A percentile compares a stretch with the other conserved stretches of the same genome.
These are phyloP conservation scores for Vigna mungo DNA, from an alignment of 306 rosid species.

Conservation along the genomic window DNA sequence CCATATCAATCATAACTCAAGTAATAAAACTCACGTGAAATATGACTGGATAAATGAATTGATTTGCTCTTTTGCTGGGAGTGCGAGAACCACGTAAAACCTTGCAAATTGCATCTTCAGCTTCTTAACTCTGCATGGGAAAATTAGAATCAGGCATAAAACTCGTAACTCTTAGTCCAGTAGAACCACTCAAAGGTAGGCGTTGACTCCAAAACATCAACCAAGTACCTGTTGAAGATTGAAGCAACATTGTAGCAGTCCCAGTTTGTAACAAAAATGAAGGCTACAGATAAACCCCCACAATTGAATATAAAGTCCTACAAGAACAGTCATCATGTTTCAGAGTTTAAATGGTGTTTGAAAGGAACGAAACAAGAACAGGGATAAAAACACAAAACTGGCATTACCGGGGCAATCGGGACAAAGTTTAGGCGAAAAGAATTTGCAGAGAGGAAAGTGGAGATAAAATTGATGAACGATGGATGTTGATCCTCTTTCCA, in stretches of 20 bases:
- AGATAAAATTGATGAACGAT: conserved; percentile 72
- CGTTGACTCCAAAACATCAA: conserved; percentile 35
- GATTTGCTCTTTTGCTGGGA: conserved; percentile 68
- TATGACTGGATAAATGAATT: conserved; percentile 73
- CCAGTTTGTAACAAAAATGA: conserved; percentile 77
- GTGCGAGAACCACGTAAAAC: conserved; percentile 66
- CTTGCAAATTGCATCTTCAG: conserved; percentile 76
- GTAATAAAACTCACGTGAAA: conserved; percentile 68
- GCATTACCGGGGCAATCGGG: conserved; percentile 71
- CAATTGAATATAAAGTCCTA: conserved; percentile 96
- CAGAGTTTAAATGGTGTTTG: conserved; percentile 13
- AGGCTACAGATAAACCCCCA: conserved; percentile 88
- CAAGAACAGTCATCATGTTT: conserved; percentile 36
- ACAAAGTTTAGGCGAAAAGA: conserved; percentile 79
- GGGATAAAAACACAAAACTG: conserved; percentile 4
- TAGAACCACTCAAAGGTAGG: conserved; percentile 21
- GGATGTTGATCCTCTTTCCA: conserved; percentile 87
- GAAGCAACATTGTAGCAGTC: conserved; percentile 55
- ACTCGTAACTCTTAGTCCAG: not conserved
- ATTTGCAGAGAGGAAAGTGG: conserved; percentile 71
- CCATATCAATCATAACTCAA: conserved; percentile 31
- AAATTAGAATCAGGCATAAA: conserved; percentile 31
- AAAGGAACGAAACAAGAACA: not conserved
- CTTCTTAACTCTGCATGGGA: conserved; percentile 66
- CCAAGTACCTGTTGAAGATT: conserved; percentile 64